These are phyloP conservation scores for Elasticomyces elasticus DNA, from an alignment of 495 filamentous ascomycete species.

Conservation along the genomic window DNA sequence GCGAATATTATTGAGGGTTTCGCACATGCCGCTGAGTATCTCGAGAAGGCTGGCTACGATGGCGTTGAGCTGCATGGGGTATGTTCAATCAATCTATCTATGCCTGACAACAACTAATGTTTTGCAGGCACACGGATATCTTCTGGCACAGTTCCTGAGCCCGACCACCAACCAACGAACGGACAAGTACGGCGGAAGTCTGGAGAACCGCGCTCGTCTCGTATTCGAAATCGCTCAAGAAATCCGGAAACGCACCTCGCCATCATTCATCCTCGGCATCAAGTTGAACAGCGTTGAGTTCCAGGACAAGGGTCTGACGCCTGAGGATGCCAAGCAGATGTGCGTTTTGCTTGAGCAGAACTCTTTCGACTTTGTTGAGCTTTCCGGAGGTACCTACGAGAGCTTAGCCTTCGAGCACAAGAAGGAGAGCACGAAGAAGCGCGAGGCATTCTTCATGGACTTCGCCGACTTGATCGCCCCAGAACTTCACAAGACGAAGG, in stretches of 20 bases:
- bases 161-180: slow-evolving; percentile 35
- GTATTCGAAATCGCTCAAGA: slow-evolving; percentile 25
- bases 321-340: slow-evolving; percentile 47
- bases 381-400: slow-evolving; percentile 57
- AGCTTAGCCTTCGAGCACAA: slow-evolving; percentile 42
- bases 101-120: background rate
- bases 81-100: background rate
- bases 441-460: slow-evolving; percentile 58
- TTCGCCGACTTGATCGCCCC: slow-evolving; percentile 52
- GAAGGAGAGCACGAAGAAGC: slow-evolving; percentile 43
- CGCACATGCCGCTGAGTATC: slow-evolving; percentile 46
- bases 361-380: slow-evolving; percentile 54
- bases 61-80: slow-evolving; percentile 21
- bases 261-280: slow-evolving; percentile 48
- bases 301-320: slow-evolving; percentile 47
- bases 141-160: slow-evolving; percentile 59
- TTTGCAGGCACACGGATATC: slow-evolving; percentile 49
- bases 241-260: slow-evolving; percentile 21
- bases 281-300: slow-evolving; percentile 65
- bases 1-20: slow-evolving; percentile 40
- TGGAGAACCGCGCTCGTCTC: slow-evolving; percentile 39
- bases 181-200: slow-evolving; percentile 37
- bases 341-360: slow-evolving; percentile 45
- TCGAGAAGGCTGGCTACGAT: slow-evolving; percentile 49
- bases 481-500: slow-evolving; percentile 43